Base-by-base conservation (phyloP, 2,329 filamentous ascomycete species). In the Trichoderma afroharzianum region DNA sequence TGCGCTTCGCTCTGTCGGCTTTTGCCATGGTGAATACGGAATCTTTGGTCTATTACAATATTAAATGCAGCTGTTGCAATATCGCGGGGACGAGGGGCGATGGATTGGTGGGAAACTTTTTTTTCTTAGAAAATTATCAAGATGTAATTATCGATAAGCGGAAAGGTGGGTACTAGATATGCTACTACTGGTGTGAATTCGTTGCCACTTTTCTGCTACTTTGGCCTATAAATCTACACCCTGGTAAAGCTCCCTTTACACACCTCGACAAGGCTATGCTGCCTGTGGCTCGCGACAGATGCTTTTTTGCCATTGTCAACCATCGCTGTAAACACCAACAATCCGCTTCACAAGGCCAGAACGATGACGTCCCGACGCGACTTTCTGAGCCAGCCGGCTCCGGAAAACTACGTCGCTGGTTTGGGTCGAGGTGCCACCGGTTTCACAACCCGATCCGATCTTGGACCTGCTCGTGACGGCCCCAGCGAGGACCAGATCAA, bases 401-500 rank as follows among this genome's bases (percentile, higher is more conserved):
- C 92, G 14, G 92, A 94, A 77, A 95, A 95, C 82, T 95, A 95
- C 79, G 95, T 99, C 74, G 96, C 96, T 74, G 96, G 96, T 88
- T 91, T 99, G 74, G 96, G 96, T 83, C 93, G 97, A 87, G 96
- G 96, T 83, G 97, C 97, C 26, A 99, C 96, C 8, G 96, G 97
- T 73, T 99, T 99, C 84, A 98, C 96, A 18, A 99, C 96, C 53
- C 91, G 97, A 78, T 98, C 95, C 71, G 96, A 99, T 87, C 87
- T 99, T 71, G 96, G 97, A 71, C 96, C 97, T 64, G 95, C 95
- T 72, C 90, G 95, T 77, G 95, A 98, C 84, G 96, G 96, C 18
- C 96, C 96, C 63, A 97, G 93, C 73, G 95, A 98, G 78, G 96
- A 99, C 80, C 95, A 98, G 83, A 98, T 99, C 83, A 98, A 98